Evolutionary conservation across 2,329 filamentous ascomycete genomes (phyloP), one percentile per base, ranked within the genome.

Genomic region (Verticillium dahliae): DNA sequence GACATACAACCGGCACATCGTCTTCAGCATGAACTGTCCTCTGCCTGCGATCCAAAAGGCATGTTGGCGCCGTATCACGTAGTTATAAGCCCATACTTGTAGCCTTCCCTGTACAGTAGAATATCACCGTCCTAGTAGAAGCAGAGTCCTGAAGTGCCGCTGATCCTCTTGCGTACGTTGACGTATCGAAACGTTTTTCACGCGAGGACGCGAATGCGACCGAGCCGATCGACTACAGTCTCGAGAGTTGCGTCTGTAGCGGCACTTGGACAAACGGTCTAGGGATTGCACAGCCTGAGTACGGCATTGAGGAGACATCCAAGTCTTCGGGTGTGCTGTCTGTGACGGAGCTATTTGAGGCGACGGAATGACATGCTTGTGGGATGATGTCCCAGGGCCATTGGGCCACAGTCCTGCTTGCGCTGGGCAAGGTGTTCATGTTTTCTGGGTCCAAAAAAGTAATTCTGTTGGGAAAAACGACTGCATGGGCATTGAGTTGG

Each of bases 1-100:
- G 74, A 73, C 76, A 78, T 64, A 79, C 6, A 3, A 33, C 11
- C 31, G 45, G 45, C 45, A 52, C 45, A 18, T 56, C 27, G 54
- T 34, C 54, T 13, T 56, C 27, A 10, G 27, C 62, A 61, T 60
- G 45, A 38, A 58, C 34, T 6, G 33, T 6, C 33, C 33, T n/a
- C 27, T 13, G 11, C 52, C 52, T 6, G 35, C 33, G 18, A 37
- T 34, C 56, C 56, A 57, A 13, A 18, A 57, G 56, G 38, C 33
- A 57, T 22, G 56, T 57, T 57, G 35, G 56, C 56, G 56, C 56
- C 35, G 38, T 34, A 33, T 57, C 56, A 34, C 38, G 56, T 15
- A 57, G 11, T 15, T 34, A 57, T 34, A 57, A 15, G 15, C 33
- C 33, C 18, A 57, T 34, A 15, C 13, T 10, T 13, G 33, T 37